Base-by-base conservation (phyloP, 2,329 filamentous ascomycete genomes). In the Hymenoscyphus linearis region DNA sequence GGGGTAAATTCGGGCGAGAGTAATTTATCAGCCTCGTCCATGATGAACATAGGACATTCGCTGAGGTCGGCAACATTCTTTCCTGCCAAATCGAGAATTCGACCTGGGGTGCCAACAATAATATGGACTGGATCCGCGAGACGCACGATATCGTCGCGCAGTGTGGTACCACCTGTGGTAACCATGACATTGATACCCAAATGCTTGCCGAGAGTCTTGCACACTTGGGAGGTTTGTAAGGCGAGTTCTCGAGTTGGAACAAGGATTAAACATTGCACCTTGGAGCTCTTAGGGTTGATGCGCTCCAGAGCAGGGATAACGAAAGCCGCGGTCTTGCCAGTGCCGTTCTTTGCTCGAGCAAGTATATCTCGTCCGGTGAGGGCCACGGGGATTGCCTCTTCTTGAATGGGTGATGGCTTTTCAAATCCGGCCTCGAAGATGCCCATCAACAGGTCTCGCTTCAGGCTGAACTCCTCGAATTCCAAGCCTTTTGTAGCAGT, bases 401-500 rank as follows among this genome's bases (percentile, higher is more conserved):
- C 95, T 85, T 99, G 95, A 71, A 99, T 99, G 12, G 95, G 95
- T 61, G 95, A 99, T 16, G 95, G 95, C 79, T 96, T 97, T 76
- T 99, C 95, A 76, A 97, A 99, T 66, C 95, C 95, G 69, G 95
- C 95, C 80, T 99, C 95, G 76, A 98, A 99, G 68, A 99, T 98
- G 65, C 95, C 95, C 93, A 98, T 99, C 79, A 99, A 85, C 64
- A 99, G 80, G 74, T 96, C 91, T 74, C 95, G 85, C 80, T 96
- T 96, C 70, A 99, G 88, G 68, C 89, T 90, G 75, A 99, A 97
- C 69, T 98, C 91, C 77, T 99, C 96, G 73, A 97, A 99, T 70
- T 99, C 95, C 65, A 99, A 82, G 64, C 95, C 95, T 79, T 97
- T 98, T 35, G 93, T 99, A 71, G 92, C 93, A 61, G 93, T 98